These are phyloP conservation scores for Fusarium denticulatum DNA, from an alignment of 2,329 filamentous ascomycete genomes.

Conservation along the genomic window DNA sequence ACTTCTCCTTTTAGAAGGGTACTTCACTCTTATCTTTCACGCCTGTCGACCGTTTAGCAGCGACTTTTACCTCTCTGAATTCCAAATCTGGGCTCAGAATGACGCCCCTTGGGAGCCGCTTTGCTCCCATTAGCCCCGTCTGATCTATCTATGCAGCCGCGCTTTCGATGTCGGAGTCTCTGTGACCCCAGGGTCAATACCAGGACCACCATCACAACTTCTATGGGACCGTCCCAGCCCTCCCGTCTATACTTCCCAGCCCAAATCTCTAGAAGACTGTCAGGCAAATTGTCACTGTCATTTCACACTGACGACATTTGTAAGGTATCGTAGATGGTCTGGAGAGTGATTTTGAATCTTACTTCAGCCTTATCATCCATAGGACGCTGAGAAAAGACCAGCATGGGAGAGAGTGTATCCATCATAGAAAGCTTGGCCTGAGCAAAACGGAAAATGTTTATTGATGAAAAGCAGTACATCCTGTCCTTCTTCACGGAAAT, in stretches of 20 bases:
- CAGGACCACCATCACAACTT: background rate
- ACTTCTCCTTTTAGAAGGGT: too few relatives aligned
- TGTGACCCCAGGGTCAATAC: background rate
- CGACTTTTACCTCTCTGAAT: background rate
- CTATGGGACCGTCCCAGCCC: background rate
- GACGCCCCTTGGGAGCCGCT: accelerated
- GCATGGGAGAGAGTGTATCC: background rate
- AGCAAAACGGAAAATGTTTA: background rate
- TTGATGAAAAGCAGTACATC: background rate
- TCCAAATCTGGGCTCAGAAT: background rate
- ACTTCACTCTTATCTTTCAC: accelerated
- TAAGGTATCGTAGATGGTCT: background rate
- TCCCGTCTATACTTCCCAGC: background rate
- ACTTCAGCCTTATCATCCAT: background rate
- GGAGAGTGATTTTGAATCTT: background rate
- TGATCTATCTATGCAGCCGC: background rate
- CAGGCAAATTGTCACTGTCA: background rate
- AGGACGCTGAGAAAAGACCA: background rate
- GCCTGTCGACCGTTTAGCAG: background rate
- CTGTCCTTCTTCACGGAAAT: background rate
- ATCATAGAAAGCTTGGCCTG: background rate
- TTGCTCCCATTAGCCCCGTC: background rate
- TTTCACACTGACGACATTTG: background rate
- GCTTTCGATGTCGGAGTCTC: background rate
- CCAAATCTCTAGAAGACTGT: background rate